Base-by-base conservation (phyloP, 169 alveolate species). In the Neospora caninum region DNA sequence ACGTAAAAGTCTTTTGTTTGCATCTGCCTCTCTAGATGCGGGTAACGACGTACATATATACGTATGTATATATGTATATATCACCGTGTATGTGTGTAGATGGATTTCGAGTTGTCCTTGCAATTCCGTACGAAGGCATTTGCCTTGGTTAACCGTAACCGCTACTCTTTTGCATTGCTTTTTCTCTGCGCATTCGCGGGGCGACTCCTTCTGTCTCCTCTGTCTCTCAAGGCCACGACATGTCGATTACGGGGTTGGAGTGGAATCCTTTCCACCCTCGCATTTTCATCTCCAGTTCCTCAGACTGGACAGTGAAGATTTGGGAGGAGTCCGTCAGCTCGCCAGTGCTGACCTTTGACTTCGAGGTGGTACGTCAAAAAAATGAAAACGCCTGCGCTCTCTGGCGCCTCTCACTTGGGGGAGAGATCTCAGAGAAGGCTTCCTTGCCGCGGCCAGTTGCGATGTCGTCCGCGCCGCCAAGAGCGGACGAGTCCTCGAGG, bases 291-390 rank as follows among this genome's bases (percentile, higher is more conserved):
- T 97, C 99, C 10, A 98, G 99, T 91, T 96, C 98, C 34, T 99
- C 99, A 38, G 99, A 98, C 96, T 98, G 99, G 99, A 98, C 99
- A 0, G 98, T 98, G 91, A 98, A 98, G 96, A 96, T 98, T 49
- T 98, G 99, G 99, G 99, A 98, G 95, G 96, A 97, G 82, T 96
- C 97, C 80, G 96, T 95, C 29, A 97, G 95, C 82, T 93, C 98
- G 41, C 98, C 98, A 83, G 96, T 98, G 80, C 95, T 98, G 96
- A 97, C 98, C 80, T 98, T 98, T 96, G 99, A 98, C 88, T 96
- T 97, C 93, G 98, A 98, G 45, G 96, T 97, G 91, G 94, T 82
- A 89, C 31, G 86, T 10, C 38, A 7, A 20, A 39, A 45, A 13
- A 27, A 42, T 1, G 27, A 58, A 34, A 58, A 20, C 80, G 16